Base-by-base conservation (phyloP, 2,329 filamentous ascomycete species). In the Alternaria panax region DNA sequence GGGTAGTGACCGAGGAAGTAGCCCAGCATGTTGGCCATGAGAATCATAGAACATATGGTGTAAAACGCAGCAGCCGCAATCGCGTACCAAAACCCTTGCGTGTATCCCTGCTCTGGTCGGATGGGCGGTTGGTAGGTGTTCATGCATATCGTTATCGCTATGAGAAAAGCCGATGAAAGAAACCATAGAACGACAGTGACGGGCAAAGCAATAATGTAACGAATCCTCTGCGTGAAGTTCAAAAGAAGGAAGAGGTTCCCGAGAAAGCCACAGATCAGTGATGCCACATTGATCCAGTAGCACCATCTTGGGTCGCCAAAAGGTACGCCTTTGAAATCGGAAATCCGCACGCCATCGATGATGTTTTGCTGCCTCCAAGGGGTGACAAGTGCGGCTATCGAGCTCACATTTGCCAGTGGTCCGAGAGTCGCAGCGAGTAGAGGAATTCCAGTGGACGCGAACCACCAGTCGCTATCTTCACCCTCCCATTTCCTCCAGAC, bases 41-140 rank as follows among this genome's bases (percentile, higher is more conserved):
- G 88, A 36, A 96, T 84, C 45, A 90, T 87, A 0, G 91, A 90
- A 53, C 91, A 90, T 16, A 94, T 73, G 56, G 94, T 90, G 78
- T 97, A 97, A 20, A 96, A 84, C 3, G 87, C 80, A 6, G 92
- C 91, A 3, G 92, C 89, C 68, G 92, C 92, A 18, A 96, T 84
- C 25, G 88, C 93, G 72, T 96, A 96, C 85, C 90, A 97, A 72
- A 91, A 97, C 1, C 92, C 92, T 75, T 96, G 91, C 0, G 91
- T 92, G 83, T 91, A 89, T 0, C 79, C 80, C 62, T 87, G 65
- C 81, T 84, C 63, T 55, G 81, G 71, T 51, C 75, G 48, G 69
- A 83, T 60, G 30, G 84, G 80, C 67, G 80, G 77, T 0, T 85
- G 85, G 11, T 90, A 89, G 1, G 86, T 76, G 4, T 91, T 84